phyloP scores from a whole-genome alignment of 2,329 filamentous ascomycete genomes.

The Colletotrichum lupini region DNA sequence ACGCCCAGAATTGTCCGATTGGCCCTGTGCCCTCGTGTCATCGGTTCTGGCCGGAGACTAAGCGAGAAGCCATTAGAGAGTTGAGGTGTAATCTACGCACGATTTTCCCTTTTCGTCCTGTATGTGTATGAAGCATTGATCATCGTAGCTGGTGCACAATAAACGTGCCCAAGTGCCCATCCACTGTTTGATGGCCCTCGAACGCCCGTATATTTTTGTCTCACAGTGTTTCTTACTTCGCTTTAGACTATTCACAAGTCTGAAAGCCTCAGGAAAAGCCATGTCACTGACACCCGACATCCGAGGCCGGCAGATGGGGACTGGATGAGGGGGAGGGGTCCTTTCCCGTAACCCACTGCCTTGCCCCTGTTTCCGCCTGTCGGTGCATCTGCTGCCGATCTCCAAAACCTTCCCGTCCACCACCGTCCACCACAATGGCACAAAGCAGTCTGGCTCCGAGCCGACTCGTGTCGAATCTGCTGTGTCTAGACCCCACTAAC shows the following conservation, averaged over 20 bases:
- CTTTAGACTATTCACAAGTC: not conserved
- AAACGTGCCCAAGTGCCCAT: too few relatives aligned
- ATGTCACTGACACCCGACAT: not conserved
- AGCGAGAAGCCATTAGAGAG: not conserved
- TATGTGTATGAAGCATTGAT: too few relatives aligned
- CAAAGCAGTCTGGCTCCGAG: slow-evolving; percentile 6
- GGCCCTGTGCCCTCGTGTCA: not conserved
- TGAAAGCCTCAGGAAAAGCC: not conserved
- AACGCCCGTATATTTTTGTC: too few relatives aligned
- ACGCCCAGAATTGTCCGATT: not conserved
- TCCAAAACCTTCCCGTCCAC: slow-evolving; percentile 16
- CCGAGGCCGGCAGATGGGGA: slow-evolving; percentile 1
- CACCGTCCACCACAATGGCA: not conserved
- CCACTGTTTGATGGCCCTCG: too few relatives aligned
- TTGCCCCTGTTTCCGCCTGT: slow-evolving; percentile 14
- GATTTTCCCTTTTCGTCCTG: too few relatives aligned
- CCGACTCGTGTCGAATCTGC: not conserved
- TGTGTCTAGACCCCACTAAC: slow-evolving; percentile 12
- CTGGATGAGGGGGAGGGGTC: not conserved
- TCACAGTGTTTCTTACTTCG: not conserved
- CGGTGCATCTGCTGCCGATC: slow-evolving; percentile 33
- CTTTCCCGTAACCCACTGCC: not conserved
- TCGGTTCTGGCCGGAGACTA: not conserved
- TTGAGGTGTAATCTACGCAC: too few relatives aligned
- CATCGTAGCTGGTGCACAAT: too few relatives aligned